phyloP scores from a whole-genome alignment of 2,329 filamentous ascomycete species.

The Colletotrichum horii region DNA sequence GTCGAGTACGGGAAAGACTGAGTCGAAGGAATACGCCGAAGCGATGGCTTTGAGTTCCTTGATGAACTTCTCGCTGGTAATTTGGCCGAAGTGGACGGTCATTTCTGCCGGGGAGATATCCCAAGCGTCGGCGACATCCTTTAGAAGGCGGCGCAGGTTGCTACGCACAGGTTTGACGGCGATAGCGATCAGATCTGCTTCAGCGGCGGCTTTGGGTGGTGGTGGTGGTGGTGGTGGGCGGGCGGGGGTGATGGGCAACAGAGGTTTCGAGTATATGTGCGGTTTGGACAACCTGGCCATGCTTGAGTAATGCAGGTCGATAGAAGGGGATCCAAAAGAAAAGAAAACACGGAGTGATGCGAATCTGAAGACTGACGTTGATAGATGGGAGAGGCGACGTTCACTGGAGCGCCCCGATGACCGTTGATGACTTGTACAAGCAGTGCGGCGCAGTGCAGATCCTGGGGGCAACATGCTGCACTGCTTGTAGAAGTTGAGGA shows the following conservation, averaged over 20 bases:
- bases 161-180: background rate
- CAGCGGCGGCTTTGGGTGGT: background rate
- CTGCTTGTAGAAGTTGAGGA: background rate
- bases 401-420: background rate
- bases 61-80: background rate
- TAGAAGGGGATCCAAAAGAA: background rate
- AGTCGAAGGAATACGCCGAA: background rate
- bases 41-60: background rate
- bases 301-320: background rate
- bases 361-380: background rate
- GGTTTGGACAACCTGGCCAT: background rate
- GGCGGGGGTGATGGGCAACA: background rate
- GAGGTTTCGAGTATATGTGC: background rate
- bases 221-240: background rate
- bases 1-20: background rate
- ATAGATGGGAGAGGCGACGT: background rate
- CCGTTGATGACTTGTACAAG: background rate
- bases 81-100: background rate
- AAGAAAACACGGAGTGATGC: background rate
- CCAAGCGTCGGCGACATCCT: background rate
- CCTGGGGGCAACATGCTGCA: too few relatives aligned
- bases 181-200: background rate
- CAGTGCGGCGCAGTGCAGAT: background rate
- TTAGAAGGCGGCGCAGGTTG: background rate
- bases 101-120: background rate